Conservation (phyloP, 1,139 yeast species). For the Yamadazyma membranifaciens region DNA sequence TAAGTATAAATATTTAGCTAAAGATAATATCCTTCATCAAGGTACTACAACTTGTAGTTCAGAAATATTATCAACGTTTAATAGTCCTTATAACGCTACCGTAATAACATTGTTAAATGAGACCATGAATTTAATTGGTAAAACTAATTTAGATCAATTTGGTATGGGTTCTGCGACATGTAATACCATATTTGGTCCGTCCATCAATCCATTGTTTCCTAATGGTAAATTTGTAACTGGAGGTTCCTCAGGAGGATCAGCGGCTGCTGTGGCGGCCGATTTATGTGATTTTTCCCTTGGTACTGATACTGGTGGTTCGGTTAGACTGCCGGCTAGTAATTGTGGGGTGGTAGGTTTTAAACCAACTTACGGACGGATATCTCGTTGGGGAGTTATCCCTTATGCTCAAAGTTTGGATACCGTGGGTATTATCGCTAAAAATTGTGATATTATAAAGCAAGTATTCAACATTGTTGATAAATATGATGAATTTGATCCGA, state of each 20-base stretch:
- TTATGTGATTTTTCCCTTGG: slow-evolving; percentile 72
- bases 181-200: slow-evolving; percentile 61
- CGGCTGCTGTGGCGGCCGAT: slow-evolving; percentile 80
- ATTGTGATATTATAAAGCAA: slow-evolving; percentile 38
- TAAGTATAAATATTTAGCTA: slow-evolving; percentile 24
- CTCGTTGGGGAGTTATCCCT: slow-evolving; percentile 88
- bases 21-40: slow-evolving; percentile 76
- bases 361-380: slow-evolving; percentile 88
- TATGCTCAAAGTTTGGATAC: slow-evolving; percentile 95
- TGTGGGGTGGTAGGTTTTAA: slow-evolving; percentile 84
- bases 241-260: slow-evolving; percentile 96
- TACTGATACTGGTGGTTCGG: slow-evolving; percentile 97
- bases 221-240: slow-evolving; percentile 56
- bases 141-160: slow-evolving; percentile 94
- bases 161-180: slow-evolving; percentile 88
- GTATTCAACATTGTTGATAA: slow-evolving; percentile 59
- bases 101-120: slow-evolving; percentile 53
- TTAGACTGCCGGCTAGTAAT: slow-evolving; percentile 86
- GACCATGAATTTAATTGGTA: slow-evolving; percentile 59
- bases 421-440: slow-evolving; percentile 73
- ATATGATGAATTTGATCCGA: slow-evolving; percentile 77
- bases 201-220: slow-evolving; percentile 60
- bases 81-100: slow-evolving; percentile 82
- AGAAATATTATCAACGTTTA: slow-evolving; percentile 51
- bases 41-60: slow-evolving; percentile 79